Evolutionary conservation across 306 rosid genomes (phyloP).

Genomic region (Crotalaria pallida): DNA sequence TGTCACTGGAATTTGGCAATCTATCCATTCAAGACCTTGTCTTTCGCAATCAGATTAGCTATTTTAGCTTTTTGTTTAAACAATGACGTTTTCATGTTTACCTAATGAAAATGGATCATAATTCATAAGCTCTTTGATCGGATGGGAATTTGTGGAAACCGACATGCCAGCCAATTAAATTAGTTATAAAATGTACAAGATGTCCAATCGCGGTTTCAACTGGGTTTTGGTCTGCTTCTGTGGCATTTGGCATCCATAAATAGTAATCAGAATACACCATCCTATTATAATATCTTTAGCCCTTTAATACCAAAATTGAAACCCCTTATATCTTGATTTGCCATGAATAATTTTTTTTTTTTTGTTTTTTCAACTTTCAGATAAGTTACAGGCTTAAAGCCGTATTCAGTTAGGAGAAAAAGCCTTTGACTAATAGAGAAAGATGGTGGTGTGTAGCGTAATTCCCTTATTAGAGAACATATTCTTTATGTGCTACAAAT

Average conservation of each 20-base stretch:
- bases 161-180: conserved; percentile 34
- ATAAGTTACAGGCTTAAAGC: background rate
- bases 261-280: background rate
- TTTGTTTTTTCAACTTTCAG: background rate
- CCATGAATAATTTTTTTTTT: background rate
- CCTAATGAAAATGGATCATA: conserved; percentile 33
- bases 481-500: background rate
- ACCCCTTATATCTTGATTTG: conserved; percentile 10
- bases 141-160: conserved; percentile 26
- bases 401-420: background rate
- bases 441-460: background rate
- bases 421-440: background rate
- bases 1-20: conserved; percentile 25
- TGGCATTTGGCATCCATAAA: conserved; percentile 21
- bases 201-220: background rate
- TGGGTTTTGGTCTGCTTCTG: conserved; percentile 25
- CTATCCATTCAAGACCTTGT: conserved; percentile 36
- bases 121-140: conserved; percentile 12
- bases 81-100: conserved; percentile 13
- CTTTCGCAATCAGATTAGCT: conserved; percentile 10
- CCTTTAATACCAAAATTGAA: background rate
- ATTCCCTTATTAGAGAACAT: background rate
- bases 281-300: background rate
- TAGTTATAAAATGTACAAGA: conserved; percentile 11
- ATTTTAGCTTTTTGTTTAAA: background rate